A percentile compares a stretch with the other conserved stretches of the same genome.
Conservation (phyloP, 257 asterid genomes). For the Solanum arcanum region DNA sequence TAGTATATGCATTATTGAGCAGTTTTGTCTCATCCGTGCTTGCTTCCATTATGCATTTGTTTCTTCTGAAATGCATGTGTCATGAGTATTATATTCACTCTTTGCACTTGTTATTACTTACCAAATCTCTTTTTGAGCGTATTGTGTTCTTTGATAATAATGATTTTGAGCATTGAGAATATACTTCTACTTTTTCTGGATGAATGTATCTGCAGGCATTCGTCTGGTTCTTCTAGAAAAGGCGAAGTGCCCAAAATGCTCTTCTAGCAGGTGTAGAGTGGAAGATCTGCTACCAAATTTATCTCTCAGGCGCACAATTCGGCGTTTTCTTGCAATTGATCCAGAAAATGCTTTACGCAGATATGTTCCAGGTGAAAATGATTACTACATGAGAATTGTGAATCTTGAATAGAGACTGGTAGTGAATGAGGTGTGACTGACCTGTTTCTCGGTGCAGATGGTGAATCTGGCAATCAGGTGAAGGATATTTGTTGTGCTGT, state of each 20-base stretch:
- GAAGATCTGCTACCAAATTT: slow-evolving; percentile 73
- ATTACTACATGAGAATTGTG: neutral
- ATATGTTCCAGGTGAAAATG: slow-evolving; percentile 59
- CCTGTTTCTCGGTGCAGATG: slow-evolving; percentile 43
- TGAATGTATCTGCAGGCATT: slow-evolving; percentile 44
- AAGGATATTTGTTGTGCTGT: slow-evolving; percentile 40
- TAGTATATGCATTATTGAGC: slow-evolving; percentile 9
- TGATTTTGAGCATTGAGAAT: neutral
- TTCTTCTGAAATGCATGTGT: neutral
- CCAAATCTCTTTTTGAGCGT: neutral
- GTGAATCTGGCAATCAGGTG: slow-evolving; percentile 82
- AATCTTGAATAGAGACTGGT: neutral
- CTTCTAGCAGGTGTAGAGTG: slow-evolving; percentile 50
- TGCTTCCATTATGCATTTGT: neutral
- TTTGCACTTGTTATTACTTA: neutral
- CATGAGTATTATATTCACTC: neutral
- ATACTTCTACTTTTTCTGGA: neutral
- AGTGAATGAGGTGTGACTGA: neutral
- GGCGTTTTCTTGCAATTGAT: slow-evolving; percentile 50
- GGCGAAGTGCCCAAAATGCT: slow-evolving; percentile 77
- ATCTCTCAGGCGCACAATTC: slow-evolving; percentile 62
- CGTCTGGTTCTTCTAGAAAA: slow-evolving; percentile 44
- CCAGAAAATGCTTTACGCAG: slow-evolving; percentile 34
- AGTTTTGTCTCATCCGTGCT: neutral
- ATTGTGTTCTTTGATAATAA: neutral